Evolutionary conservation across 2,329 filamentous ascomycete genomes (phyloP).

Genomic region (Sphaerulina musiva): DNA sequence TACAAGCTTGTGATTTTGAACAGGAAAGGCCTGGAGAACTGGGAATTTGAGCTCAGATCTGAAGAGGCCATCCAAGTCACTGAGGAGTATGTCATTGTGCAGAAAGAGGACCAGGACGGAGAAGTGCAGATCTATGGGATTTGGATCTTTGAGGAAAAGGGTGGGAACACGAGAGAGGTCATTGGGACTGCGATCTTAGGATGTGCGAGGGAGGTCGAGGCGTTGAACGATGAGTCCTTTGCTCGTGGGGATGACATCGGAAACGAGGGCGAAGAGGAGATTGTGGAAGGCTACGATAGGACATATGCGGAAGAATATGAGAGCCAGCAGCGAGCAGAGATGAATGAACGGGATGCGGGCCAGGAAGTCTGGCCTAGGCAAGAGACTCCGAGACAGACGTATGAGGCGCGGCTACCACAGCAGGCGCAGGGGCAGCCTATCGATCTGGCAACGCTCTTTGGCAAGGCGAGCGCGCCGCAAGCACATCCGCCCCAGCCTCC

Average conservation of each 20-base stretch:
- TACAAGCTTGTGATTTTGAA: conserved; percentile 45
- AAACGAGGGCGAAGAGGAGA: conserved; percentile 1
- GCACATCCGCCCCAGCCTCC: conserved; percentile 4
- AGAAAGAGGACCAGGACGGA: conserved; percentile 38
- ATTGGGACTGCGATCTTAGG: conserved; percentile 51
- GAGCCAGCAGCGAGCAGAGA: neutral
- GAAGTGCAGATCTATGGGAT: conserved; percentile 49
- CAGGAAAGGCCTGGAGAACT: conserved; percentile 45
- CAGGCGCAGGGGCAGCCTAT: conserved; percentile 36
- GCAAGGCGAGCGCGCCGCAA: conserved; percentile 6
- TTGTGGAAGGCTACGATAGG: neutral
- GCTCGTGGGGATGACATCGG: neutral
- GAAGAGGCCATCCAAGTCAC: conserved; percentile 42
- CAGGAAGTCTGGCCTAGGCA: neutral
- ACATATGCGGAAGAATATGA: conserved; percentile 3
- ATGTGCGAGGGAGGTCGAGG: conserved; percentile 47
- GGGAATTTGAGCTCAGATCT: conserved; percentile 39
- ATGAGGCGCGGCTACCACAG: conserved; percentile 29
- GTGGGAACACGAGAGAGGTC: conserved; percentile 41
- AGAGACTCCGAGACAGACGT: neutral
- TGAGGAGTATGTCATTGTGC: conserved; percentile 56
- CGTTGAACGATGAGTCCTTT: conserved; percentile 21
- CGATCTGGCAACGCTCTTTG: conserved; percentile 26
- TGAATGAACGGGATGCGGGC: neutral
- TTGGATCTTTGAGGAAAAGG: conserved; percentile 60